These are phyloP conservation scores for Zasmidium angulare DNA, from an alignment of 2,329 filamentous ascomycete genomes.

Conservation along the genomic window DNA sequence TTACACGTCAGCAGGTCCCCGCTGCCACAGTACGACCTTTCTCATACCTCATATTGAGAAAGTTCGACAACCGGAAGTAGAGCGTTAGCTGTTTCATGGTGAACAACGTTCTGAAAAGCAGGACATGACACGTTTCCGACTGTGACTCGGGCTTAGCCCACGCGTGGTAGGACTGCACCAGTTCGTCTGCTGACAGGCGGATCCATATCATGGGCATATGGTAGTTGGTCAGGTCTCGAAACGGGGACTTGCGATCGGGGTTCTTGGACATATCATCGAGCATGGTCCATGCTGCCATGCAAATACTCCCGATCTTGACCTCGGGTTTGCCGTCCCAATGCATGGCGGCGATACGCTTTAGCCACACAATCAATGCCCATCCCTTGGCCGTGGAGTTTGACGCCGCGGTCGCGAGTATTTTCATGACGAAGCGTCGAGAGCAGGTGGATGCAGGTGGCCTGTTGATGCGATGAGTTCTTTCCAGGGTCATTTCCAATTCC, in stretches of 20 bases:
- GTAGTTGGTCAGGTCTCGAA: background rate
- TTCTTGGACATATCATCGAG: background rate
- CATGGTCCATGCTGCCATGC: constrained; percentile 6
- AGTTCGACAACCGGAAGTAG: constrained; percentile 87
- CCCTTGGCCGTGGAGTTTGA: background rate
- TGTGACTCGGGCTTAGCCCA: too few species aligned
- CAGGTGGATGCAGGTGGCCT: too few species aligned
- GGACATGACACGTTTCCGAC: constrained; percentile 58
- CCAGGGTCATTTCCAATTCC: background rate
- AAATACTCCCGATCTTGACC: constrained; percentile 3
- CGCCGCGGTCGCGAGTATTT: too few species aligned
- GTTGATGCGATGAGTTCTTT: too few species aligned
- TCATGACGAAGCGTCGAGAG: background rate
- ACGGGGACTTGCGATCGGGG: background rate
- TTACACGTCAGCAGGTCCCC: background rate
- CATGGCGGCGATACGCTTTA: constrained; percentile 19
- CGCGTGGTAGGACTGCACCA: background rate
- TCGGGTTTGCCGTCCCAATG: constrained; percentile 13
- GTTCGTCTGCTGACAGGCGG: background rate
- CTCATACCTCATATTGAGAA: constrained; percentile 73
- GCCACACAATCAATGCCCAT: constrained; percentile 17
- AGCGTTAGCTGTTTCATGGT: constrained; percentile 68
- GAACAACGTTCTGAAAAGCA: constrained; percentile 82
- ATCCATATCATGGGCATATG: background rate
- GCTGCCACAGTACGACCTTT: too few species aligned